Base-by-base conservation (phyloP, 345 rosid species). In the Camelina laxa region DNA sequence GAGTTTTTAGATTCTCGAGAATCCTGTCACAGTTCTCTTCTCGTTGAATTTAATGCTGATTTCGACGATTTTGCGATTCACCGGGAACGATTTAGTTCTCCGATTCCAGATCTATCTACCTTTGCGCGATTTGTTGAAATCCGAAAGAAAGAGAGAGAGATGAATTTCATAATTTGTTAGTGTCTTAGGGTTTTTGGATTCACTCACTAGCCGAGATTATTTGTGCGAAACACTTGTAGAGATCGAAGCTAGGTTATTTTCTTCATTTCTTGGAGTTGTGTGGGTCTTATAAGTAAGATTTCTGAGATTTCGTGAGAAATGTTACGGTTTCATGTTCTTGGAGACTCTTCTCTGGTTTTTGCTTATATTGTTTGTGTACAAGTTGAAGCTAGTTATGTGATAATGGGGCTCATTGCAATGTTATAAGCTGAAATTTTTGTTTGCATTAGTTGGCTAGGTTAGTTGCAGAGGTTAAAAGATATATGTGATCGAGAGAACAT, bases 71-170 rank as follows among this genome's bases (percentile, higher is more conserved):
- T 17, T 70, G 4, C 10, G 36, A 15, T 59, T 35, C 0, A 7
- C 8, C 9, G 31, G n/a, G 21, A 17, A 27, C 27, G 19, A 62
- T 62, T 62, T 2, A 11, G 51, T 13, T 72, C 21, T 72, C 21
- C 42, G 44, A 31, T 22, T 51, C n/a, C 16, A 73, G 76, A 73
- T 73, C 70, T 61, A 36, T 22, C 24, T 27, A 27, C 30, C 15
- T 2, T 22, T 45, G 10, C 1, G 5, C 38, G 58, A 57, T 59
- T 14, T 57, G 39, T 15, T 54, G 39, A 27, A 27, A 27, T 27
- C 30, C 30, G 30, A 27, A 27, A 27, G 30, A 27, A 27, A 27
- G 30, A 27, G n/a, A 35, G 30, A 27, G 30, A 27, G 27, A 24
- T 27, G 30, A 27, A 55, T 41, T 54, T 54, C 47, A 1, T 11